Conservation (phyloP, 2,329 filamentous ascomycete species). For the Aureobasidium sp. region DNA sequence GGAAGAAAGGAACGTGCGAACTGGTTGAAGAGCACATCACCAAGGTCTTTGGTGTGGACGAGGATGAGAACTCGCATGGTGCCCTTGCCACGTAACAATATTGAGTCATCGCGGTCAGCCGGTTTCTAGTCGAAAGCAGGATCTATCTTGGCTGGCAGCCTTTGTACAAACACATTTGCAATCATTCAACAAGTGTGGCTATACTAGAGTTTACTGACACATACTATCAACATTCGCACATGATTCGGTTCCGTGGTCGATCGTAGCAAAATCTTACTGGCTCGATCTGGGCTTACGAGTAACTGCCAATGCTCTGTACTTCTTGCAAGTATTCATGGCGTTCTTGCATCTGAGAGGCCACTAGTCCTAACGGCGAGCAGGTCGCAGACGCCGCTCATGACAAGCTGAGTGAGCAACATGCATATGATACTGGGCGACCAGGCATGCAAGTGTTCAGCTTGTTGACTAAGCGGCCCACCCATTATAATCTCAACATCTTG, state of each 20-base stretch:
- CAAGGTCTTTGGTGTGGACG: slow-evolving; percentile 3
- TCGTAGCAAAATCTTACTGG: neutral
- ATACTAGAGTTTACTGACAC: neutral
- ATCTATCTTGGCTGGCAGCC: neutral
- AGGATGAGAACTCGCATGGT: neutral
- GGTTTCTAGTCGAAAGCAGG: neutral
- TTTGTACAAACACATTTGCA: neutral
- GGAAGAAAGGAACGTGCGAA: slow-evolving; percentile 7
- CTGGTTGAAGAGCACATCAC: slow-evolving; percentile 9
- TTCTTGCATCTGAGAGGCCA: neutral
- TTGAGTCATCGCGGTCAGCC: neutral
- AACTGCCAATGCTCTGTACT: neutral
- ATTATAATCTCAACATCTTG: neutral
- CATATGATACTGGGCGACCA: neutral
- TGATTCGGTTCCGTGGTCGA: too few relatives aligned
- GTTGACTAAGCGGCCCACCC: neutral
- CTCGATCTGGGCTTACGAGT: neutral
- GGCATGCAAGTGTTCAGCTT: neutral
- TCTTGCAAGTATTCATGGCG: neutral
- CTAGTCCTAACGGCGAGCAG: neutral
- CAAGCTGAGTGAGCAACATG: neutral
- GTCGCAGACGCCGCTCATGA: neutral
- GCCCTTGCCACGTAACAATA: neutral
- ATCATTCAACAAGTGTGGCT: neutral
- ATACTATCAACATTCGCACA: neutral